Conservation (phyloP, 495 filamentous ascomycete genomes). For the Penicillium verhagenii region DNA sequence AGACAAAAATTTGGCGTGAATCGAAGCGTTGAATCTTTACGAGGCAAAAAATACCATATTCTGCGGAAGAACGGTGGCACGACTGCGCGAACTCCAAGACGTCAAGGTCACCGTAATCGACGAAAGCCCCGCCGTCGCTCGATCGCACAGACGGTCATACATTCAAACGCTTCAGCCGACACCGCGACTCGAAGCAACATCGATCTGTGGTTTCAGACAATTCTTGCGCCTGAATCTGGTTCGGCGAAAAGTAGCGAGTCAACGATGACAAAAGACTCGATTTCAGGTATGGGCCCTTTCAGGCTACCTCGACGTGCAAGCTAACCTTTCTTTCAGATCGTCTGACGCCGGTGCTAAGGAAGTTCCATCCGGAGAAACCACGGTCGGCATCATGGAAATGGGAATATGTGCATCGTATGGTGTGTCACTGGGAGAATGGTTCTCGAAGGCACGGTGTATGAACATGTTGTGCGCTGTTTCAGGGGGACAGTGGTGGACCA, state of each 20-base stretch:
- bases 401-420: background rate
- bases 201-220: background rate
- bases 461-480: background rate
- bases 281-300: background rate
- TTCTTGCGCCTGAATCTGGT: background rate
- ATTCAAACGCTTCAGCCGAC: background rate
- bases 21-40: slow-evolving; percentile 12
- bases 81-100: background rate
- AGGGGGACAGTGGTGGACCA: too few species aligned
- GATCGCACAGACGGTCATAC: background rate
- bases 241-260: background rate
- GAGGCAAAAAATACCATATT: slow-evolving; percentile 13
- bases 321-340: background rate
- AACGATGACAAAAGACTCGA: background rate
- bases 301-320: background rate
- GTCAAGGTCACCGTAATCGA: background rate
- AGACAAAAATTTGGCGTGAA: slow-evolving; percentile 5
- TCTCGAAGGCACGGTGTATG: background rate
- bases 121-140: background rate
- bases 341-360: background rate
- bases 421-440: background rate
- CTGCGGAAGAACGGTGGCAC: slow-evolving; percentile 2
- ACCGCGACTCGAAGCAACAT: background rate
- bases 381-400: background rate
- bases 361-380: background rate